Evolutionary conservation across 1,284 basidiomycete species (phyloP), one percentile per base, ranked within the genome.

Genomic region (Ustilago sp.): DNA sequence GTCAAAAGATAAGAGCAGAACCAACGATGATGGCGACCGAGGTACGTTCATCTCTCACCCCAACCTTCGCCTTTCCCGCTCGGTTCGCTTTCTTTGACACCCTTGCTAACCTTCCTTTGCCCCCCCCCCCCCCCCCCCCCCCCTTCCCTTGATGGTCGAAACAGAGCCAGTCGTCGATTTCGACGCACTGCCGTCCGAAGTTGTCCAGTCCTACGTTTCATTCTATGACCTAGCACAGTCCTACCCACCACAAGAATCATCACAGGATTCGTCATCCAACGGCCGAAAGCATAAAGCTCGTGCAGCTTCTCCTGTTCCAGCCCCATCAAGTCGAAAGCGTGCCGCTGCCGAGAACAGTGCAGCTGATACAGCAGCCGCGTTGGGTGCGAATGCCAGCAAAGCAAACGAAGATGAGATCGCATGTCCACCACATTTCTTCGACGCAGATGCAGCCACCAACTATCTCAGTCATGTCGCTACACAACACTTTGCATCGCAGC

Each of bases 401-500:
- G 8, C 61, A 13, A 59, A 57, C 35, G 69, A 74, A 7, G 78
- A 78, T 35, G 80, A 80, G 47, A 59, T 68, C 35, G 52, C 79
- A 17, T 76, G 80, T 54, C 77, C 80, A 12, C 65, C 74, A 23
- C 77, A 80, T 65, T 81, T 82, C 39, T 79, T 75, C 60, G 81
- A 83, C 35, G 75, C 68, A 17, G 74, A 80, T 48, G 79, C 76
- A 31, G 81, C 81, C 0, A 74, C 60, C 36, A 68, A 63, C 45
- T 81, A 81, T 59, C 64, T 83, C 28, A 72, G 77, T 13, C 67
- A 64, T 36, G 77, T 82, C 8, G 81, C 80, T n/a, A 50, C 68
- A 11, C 68, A 68, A 19, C 81, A 83, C 62, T 81, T 83, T 59
- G 69, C 67, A n/a, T 69, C 48, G 3, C 74, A 77, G 50, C 81